A percentile compares a stretch with the other conserved stretches of the same genome.
phyloP scores from a whole-genome alignment of 2,329 filamentous ascomycete genomes.

The Tetracladium maxilliforme region DNA sequence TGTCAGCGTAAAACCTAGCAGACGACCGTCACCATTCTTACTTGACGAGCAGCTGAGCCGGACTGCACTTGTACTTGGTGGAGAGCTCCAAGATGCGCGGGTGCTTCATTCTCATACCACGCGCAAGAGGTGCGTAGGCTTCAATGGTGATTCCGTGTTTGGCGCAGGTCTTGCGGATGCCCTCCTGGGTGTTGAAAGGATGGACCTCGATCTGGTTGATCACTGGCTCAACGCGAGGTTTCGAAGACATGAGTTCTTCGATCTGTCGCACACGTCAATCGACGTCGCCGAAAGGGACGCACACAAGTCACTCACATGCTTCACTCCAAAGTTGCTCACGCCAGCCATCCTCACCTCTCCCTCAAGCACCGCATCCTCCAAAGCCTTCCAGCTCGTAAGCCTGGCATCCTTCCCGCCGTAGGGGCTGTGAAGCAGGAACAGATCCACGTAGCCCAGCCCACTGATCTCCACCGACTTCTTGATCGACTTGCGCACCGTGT shows the following conservation, averaged over 20 bases:
- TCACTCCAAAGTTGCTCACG: conserved; percentile 66
- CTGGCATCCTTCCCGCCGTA: conserved; percentile 58
- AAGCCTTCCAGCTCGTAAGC: conserved; percentile 58
- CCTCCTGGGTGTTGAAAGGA: conserved; percentile 62
- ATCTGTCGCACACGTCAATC: conserved; percentile 5
- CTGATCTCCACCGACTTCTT: conserved; percentile 46
- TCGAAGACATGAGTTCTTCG: conserved; percentile 13
- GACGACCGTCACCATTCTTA: conserved; percentile 9
- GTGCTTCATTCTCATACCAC: conserved; percentile 56
- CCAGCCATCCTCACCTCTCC: conserved; percentile 60
- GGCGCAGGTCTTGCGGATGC: conserved; percentile 52
- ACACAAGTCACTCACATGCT: conserved; percentile 39
- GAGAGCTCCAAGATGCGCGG: conserved; percentile 45
- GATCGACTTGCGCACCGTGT: conserved; percentile 52
- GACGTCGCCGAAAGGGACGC: rapidly evolving
- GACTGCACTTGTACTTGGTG: conserved; percentile 53
- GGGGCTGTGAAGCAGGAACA: conserved; percentile 68
- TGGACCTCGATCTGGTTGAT: conserved; percentile 77
- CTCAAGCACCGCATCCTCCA: conserved; percentile 60
- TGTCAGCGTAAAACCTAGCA: neutral
- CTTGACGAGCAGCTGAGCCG: conserved; percentile 58
- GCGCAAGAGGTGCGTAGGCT: conserved; percentile 66
- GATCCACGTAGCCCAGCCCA: conserved; percentile 60
- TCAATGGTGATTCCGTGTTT: conserved; percentile 56
- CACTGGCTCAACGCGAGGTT: conserved; percentile 41